Evolutionary conservation across 1,139 yeast genomes (phyloP).

Genomic region (Hansenula anomala): DNA sequence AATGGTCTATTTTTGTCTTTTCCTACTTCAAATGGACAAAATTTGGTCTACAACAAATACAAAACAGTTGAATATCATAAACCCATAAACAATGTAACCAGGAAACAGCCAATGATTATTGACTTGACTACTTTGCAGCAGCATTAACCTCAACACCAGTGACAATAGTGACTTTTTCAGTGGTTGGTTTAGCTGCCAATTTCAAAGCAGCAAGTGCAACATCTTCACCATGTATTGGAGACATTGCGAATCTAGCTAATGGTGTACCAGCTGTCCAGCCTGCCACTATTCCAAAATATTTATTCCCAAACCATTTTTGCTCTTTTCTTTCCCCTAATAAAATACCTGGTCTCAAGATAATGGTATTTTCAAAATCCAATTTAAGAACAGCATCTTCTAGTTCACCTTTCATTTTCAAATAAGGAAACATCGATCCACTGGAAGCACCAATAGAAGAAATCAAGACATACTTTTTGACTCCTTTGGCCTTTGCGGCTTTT

Average conservation of each 20-base stretch:
- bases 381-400: constrained; percentile 55
- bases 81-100: no score
- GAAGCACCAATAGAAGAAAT: constrained; percentile 61
- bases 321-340: constrained; percentile 56
- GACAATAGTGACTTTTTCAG: constrained; percentile 13
- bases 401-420: constrained; percentile 57
- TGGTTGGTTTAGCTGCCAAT: constrained; percentile 7
- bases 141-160: constrained; percentile 13
- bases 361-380: constrained; percentile 58
- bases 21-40: no score
- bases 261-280: constrained; percentile 8
- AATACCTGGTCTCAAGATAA: constrained; percentile 68
- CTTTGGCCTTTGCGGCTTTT: constrained; percentile 62
- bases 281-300: constrained; percentile 4
- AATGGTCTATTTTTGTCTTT: no score
- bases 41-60: no score
- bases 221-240: constrained; percentile 20
- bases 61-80: no score
- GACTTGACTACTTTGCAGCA: constrained; percentile 1
- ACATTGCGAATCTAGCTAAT: constrained; percentile 5
- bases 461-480: constrained; percentile 58
- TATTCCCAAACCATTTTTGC: constrained; percentile 29
- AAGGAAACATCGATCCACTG: constrained; percentile 47
- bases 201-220: constrained; percentile 21
- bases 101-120: no score